Evolutionary conservation across 208 protist genomes (phyloP).

Genomic region (Wallacemonas sp.): DNA sequence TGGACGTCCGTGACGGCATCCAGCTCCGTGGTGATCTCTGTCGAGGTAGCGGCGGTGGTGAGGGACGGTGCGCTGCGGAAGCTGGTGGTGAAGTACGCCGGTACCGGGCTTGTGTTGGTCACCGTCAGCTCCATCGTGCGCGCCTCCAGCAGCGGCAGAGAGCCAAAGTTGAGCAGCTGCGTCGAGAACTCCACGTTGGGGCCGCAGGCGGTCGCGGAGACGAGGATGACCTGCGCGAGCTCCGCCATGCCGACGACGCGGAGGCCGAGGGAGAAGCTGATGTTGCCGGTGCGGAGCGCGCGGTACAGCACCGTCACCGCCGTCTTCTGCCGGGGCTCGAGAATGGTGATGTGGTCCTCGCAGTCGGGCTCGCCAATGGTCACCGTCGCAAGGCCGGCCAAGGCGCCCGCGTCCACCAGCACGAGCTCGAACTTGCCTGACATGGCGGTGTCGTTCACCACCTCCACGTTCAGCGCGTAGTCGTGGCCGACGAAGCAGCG

Average conservation of each 20-base stretch:
- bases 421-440: constrained; percentile 92
- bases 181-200: constrained; percentile 61
- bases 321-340: constrained; percentile 49
- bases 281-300: constrained; percentile 69
- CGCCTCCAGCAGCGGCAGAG: constrained; percentile 56
- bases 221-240: constrained; percentile 51
- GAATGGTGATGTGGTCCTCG: constrained; percentile 24
- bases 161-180: constrained; percentile 78
- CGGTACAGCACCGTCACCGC: constrained; percentile 80
- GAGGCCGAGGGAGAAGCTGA: constrained; percentile 84
- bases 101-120: constrained; percentile 87
- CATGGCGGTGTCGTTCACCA: constrained; percentile 92
- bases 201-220: constrained; percentile 78
- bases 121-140: constrained; percentile 49
- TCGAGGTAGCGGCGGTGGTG: neutral
- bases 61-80: constrained; percentile 30
- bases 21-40: neutral
- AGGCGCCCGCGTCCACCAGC: constrained; percentile 51
- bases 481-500: constrained; percentile 91
- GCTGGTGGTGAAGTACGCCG: constrained; percentile 45
- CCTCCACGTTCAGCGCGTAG: constrained; percentile 83
- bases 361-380: constrained; percentile 38
- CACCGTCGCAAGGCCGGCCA: constrained; percentile 30
- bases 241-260: constrained; percentile 65
- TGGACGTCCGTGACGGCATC: neutral